phyloP scores from a whole-genome alignment of 352 stramenopile genomes.

The Phytophthora ohioensis region DNA sequence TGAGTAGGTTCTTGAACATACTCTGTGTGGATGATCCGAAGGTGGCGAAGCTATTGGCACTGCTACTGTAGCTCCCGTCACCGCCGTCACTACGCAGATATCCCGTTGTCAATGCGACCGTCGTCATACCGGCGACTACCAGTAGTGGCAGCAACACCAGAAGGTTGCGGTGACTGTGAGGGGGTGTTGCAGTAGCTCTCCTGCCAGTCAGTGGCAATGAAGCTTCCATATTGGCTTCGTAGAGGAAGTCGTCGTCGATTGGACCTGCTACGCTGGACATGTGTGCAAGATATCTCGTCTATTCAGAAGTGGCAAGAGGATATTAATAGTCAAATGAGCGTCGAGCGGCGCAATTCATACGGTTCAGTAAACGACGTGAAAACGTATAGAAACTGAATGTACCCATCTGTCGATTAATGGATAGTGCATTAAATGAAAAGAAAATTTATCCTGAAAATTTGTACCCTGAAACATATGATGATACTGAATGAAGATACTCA shows the following conservation, averaged over 20 bases:
- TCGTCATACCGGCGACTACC: slow-evolving; percentile 21
- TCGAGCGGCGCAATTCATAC: slow-evolving; percentile 1
- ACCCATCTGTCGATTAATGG: slow-evolving; percentile 3
- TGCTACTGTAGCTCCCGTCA: slow-evolving; percentile 16
- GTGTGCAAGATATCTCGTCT: slow-evolving; percentile 11
- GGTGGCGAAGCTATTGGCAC: slow-evolving; percentile 14
- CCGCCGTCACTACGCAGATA: neutral
- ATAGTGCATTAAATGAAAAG: neutral
- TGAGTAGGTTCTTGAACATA: slow-evolving; percentile 10
- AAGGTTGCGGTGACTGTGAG: slow-evolving; percentile 27
- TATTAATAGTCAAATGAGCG: neutral
- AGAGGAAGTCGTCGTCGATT: slow-evolving; percentile 11
- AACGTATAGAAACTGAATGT: neutral
- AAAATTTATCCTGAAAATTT: neutral
- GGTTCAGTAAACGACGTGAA: neutral
- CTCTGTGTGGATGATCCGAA: slow-evolving; percentile 15
- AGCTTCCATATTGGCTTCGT: slow-evolving; percentile 19
- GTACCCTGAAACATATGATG: slow-evolving; percentile 7
- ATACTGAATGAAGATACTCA: slow-evolving; percentile 6
- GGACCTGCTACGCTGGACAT: slow-evolving; percentile 4
- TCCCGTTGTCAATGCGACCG: slow-evolving; percentile 3
- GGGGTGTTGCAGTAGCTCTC: slow-evolving; percentile 13
- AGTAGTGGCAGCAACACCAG: slow-evolving; percentile 20
- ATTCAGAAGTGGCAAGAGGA: neutral
- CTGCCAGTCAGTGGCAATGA: slow-evolving; percentile 20